Base-by-base conservation (phyloP, 371 early-diverging fungal genomes). In the Zancudomyces culisetae region DNA sequence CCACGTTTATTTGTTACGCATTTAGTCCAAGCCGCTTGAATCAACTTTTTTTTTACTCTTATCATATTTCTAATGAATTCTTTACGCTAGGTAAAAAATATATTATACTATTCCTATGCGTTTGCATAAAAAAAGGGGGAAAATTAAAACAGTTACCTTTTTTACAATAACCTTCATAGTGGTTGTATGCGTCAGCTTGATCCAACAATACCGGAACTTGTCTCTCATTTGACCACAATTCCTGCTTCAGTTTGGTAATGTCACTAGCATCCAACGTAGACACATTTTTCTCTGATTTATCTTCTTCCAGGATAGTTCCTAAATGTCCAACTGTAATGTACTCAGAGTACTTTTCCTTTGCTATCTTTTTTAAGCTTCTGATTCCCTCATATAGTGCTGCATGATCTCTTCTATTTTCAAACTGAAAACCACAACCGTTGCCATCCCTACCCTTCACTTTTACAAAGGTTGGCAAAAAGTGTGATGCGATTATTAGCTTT, bases 131-230 rank as follows among this genome's bases (percentile, higher is more conserved):
- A 12, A 12, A 43, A 43, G 6, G 19, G 20, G 21, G 8, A 43
- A 20, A 12, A 43, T 21, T 8, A 8, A 43, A 21, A 43, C 19
- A 20, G 10, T 12, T 43, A 43, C 43, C n/a, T 35, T 70, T 74
- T 73, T 78, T 85, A 74, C 75, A 85, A 70, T 69, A 83, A 29
- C 76, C 85, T 52, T 79, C 85, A 70, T 74, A 78, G 66, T 71
- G 79, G 48, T 63, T 69, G 39, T 64, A 42, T 39, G 80, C 77
- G 15, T 64, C 58, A 42, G 68, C 60, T 19, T 70, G 70, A 50
- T 70, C 69, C 27, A 86, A 55, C 56, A 81, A 70, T 21, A 86
- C 76, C 4, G 87, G 83, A 20, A 73, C 66, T 4, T 63, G 69
- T 39, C 60, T 62, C 47, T 74, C 60, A 30, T 60, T 48, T 20